Evolutionary conservation across 2,329 filamentous ascomycete genomes (phyloP).

Genomic region (Hypoxylon sp.): DNA sequence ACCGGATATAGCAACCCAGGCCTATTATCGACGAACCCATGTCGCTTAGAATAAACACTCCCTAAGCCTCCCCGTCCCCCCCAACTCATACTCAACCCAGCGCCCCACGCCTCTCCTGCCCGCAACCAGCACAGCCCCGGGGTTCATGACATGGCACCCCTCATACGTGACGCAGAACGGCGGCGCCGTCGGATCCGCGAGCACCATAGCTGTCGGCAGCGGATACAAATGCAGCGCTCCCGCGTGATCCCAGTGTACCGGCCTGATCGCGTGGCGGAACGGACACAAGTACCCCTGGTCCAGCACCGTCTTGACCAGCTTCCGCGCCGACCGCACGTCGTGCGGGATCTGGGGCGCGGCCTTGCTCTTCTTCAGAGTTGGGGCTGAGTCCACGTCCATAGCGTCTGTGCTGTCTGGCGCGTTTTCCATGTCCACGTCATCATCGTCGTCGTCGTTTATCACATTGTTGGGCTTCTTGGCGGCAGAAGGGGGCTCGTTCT

Average conservation of each 20-base stretch:
- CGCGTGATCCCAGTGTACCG: conserved; percentile 91
- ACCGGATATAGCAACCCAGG: conserved; percentile 1
- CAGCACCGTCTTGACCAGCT: conserved; percentile 90
- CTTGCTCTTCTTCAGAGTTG: conserved; percentile 34
- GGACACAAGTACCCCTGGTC: conserved; percentile 92
- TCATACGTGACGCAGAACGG: conserved; percentile 93
- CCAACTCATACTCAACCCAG: conserved; percentile 90
- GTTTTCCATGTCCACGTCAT: conserved; percentile 56
- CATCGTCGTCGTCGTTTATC: conserved; percentile 32
- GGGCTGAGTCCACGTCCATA: conserved; percentile 63
- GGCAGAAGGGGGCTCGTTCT: conserved; percentile 51
- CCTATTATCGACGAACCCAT: not conserved
- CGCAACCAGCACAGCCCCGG: conserved; percentile 80
- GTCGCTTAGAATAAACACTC: conserved; percentile 70
- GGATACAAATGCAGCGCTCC: conserved; percentile 86
- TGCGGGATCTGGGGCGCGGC: conserved; percentile 56
- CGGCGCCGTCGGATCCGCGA: conserved; percentile 86
- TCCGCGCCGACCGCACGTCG: conserved; percentile 74
- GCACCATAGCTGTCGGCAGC: conserved; percentile 84
- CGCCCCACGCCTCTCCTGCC: conserved; percentile 78
- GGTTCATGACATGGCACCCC: conserved; percentile 96
- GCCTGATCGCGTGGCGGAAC: conserved; percentile 83
- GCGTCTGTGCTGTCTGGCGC: conserved; percentile 49
- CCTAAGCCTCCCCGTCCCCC: conserved; percentile 72
- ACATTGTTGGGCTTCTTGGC: conserved; percentile 27